phyloP scores from a whole-genome alignment of 768 basidiomycete species.

The Lyophyllum shimeji region DNA sequence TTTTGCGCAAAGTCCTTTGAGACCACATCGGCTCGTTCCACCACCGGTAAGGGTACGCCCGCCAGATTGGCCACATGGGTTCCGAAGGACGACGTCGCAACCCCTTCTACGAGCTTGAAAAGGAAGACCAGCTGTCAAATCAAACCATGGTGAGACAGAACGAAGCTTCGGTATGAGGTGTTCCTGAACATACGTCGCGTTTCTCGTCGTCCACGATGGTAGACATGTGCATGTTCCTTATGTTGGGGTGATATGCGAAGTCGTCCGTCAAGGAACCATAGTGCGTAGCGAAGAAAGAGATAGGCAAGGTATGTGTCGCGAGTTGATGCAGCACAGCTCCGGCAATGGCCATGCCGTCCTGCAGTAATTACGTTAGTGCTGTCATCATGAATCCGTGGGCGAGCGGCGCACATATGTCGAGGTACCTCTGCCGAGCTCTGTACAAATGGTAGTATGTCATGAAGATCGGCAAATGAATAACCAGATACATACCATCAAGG shows the following conservation, averaged over 20 bases:
- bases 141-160: slow-evolving; percentile 3
- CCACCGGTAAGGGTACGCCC: slow-evolving; percentile 83
- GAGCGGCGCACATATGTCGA: slow-evolving; percentile 74
- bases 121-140: slow-evolving; percentile 78
- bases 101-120: slow-evolving; percentile 89
- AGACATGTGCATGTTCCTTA: slow-evolving; percentile 94
- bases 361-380: neutral
- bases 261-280: slow-evolving; percentile 96
- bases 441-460: slow-evolving; percentile 10
- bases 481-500: slow-evolving; percentile 71
- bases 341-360: slow-evolving; percentile 99
- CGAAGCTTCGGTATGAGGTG: neutral
- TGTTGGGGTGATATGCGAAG: slow-evolving; percentile 88
- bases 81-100: slow-evolving; percentile 87
- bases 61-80: slow-evolving; percentile 95
- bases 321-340: slow-evolving; percentile 93
- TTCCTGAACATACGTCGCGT: slow-evolving; percentile 58
- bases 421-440: slow-evolving; percentile 93
- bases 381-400: neutral
- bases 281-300: slow-evolving; percentile 97
- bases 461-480: neutral
- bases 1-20: slow-evolving; percentile 85
- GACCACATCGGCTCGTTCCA: slow-evolving; percentile 84
- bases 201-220: slow-evolving; percentile 93
- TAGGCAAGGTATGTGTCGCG: slow-evolving; percentile 86